Conservation (phyloP, 352 stramenopile genomes). For the Thalassiosira delicatula region DNA sequence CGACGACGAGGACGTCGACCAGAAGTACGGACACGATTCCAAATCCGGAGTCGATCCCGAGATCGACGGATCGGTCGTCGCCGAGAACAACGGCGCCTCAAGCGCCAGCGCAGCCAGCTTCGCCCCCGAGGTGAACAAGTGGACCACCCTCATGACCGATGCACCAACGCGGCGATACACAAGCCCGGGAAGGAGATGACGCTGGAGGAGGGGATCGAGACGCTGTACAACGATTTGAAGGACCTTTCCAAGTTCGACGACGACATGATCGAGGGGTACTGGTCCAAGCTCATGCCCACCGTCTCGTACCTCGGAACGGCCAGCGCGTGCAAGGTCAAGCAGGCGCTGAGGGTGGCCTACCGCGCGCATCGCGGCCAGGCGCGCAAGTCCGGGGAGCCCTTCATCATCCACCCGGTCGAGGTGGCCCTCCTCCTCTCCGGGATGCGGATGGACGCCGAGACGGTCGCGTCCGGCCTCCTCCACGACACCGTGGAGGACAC, state of each 20-base stretch:
- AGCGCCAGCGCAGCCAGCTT: too few species aligned
- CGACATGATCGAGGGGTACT: conserved; percentile 76
- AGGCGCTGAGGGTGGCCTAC: conserved; percentile 83
- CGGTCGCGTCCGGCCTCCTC: conserved; percentile 85
- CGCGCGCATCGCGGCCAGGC: conserved; percentile 83
- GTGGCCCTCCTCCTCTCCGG: conserved; percentile 83
- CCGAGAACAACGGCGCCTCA: conserved; percentile 8
- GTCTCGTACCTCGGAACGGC: conserved; percentile 75
- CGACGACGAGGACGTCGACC: too few species aligned
- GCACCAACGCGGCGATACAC: conserved; percentile 51
- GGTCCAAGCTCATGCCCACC: conserved; percentile 66
- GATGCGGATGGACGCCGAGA: conserved; percentile 86
- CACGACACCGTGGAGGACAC: conserved; percentile 91
- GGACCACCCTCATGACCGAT: conserved; percentile 74
- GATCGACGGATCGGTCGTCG: conserved; percentile 38
- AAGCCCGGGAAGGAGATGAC: conserved; percentile 55
- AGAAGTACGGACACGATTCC: too few species aligned
- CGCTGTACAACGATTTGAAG: conserved; percentile 72
- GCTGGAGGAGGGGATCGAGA: conserved; percentile 66
- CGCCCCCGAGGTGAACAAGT: conserved; percentile 76
- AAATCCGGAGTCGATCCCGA: too few species aligned
- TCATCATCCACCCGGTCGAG: conserved; percentile 87
- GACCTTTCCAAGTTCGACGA: conserved; percentile 68
- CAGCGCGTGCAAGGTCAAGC: conserved; percentile 73
- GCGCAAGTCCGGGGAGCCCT: conserved; percentile 86